Base-by-base conservation (phyloP, 805 yeast species). In the Candida oleophila region DNA sequence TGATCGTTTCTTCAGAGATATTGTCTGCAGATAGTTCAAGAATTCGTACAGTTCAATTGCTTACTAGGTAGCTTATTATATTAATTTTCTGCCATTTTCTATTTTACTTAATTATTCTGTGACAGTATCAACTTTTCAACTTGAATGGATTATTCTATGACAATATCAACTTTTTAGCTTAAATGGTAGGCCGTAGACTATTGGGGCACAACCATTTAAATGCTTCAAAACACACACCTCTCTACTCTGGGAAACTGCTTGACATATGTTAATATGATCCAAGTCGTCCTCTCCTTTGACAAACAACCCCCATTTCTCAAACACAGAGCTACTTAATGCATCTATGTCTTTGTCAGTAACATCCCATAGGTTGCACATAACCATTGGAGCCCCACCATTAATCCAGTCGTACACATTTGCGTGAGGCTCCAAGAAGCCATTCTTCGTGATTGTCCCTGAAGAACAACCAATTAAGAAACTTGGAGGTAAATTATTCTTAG, bases 261-360 rank as follows among this genome's bases (percentile, higher is more conserved):
- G 64, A 21, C 83, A 68, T 4, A 87, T 65, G 30, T 69, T 65
- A 3, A 54, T 45, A 3, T 50, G 35, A 16, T 14, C 20, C 19
- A 14, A 18, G 8, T 50, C 55, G 3, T 44, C 50, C 1, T 54
- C 52, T 5, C 14, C 37, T 16, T 15, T 15, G 19, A 5, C 37
- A 39, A 76, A 59, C 12, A 88, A 60, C 0, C 94, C 94, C 84
- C 94, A 85, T 49, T 73, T 70, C 2, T 75, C 74, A 53, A 94
- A 76, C 34, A 88, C 61, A 2, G 78, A 69, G 8, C 75, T 49
- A 20, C 89, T 85, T 55, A 91, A 89, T 55, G 74, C 76, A 64
- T 94, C 98, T 43, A 89, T 88, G 62, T 94, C 99, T 54, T 87
- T 90, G 64, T 94, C 98, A 0, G 98, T 94, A 3, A 94, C 97